Conservation (phyloP, 768 basidiomycete genomes). For the Tylopilus rubrobrunneus region DNA sequence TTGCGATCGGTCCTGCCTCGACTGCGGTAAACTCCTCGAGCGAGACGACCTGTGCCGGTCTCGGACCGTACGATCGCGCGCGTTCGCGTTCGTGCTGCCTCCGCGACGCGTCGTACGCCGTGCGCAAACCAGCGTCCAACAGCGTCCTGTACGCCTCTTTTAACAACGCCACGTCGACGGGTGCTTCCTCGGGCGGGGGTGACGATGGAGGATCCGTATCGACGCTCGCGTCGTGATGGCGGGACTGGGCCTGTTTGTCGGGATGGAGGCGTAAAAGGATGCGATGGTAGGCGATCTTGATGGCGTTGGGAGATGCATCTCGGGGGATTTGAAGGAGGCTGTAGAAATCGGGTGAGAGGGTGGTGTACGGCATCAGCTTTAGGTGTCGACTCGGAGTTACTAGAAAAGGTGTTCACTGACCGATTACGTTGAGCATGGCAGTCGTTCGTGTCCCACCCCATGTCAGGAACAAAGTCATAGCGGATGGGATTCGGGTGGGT, state of each 20-base stretch:
- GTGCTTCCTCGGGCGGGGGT: not conserved
- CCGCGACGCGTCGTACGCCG: constrained; percentile 43
- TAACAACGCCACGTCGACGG: constrained; percentile 50
- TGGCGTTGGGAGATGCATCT: constrained; percentile 47
- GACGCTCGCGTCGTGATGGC: constrained; percentile 25
- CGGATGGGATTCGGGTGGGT: no score
- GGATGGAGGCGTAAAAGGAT: constrained; percentile 65
- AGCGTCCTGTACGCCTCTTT: constrained; percentile 68
- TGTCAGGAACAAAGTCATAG: no score
- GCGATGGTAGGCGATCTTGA: constrained; percentile 70
- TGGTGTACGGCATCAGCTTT: not conserved
- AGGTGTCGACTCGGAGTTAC: no score
- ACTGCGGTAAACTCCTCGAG: constrained; percentile 58
- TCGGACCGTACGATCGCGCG: constrained; percentile 34
- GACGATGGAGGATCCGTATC: constrained; percentile 3
- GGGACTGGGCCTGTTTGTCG: constrained; percentile 39
- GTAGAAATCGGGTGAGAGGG: constrained; percentile 47
- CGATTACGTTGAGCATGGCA: no score
- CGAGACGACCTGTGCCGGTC: constrained; percentile 77
- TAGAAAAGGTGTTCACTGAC: no score
- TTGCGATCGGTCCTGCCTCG: not conserved
- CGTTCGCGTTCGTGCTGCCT: constrained; percentile 3
- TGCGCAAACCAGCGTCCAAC: constrained; percentile 45
- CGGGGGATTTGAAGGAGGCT: constrained; percentile 48
- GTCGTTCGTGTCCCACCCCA: no score